Evolutionary conservation across 2,329 filamentous ascomycete genomes (phyloP).

Genomic region (Calonectria naviculata): DNA sequence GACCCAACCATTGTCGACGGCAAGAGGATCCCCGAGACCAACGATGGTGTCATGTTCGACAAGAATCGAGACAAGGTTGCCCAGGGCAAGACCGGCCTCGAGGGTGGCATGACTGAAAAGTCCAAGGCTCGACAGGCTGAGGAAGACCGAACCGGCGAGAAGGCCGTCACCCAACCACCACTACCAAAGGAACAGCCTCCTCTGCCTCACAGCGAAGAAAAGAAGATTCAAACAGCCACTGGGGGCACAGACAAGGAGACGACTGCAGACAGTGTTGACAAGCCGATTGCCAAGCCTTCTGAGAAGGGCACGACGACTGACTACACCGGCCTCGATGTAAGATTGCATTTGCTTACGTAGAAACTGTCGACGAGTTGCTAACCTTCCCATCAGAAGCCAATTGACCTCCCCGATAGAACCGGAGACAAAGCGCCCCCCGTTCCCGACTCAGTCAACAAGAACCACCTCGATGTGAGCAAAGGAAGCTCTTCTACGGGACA

Average conservation of each 20-base stretch:
- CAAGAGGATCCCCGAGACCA: constrained; percentile 70
- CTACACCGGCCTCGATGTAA: constrained; percentile 51
- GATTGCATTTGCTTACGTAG: background rate
- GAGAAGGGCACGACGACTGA: constrained; percentile 52
- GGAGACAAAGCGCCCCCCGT: constrained; percentile 79
- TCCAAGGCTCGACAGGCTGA: constrained; percentile 78
- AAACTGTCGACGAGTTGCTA: constrained; percentile 16
- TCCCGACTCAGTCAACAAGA: constrained; percentile 73
- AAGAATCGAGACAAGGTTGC: constrained; percentile 80
- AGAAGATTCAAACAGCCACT: constrained; percentile 66
- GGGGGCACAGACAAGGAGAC: constrained; percentile 51
- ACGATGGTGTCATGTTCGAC: constrained; percentile 94
- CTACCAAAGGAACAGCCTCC: constrained; percentile 88
- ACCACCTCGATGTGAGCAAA: constrained; percentile 65
- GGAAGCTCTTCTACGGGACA: constrained; percentile 10
- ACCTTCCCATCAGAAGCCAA: constrained; percentile 74
- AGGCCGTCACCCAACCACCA: constrained; percentile 79
- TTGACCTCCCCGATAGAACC: constrained; percentile 81
- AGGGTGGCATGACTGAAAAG: constrained; percentile 90
- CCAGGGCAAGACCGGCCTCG: constrained; percentile 87
- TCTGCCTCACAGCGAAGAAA: constrained; percentile 82
- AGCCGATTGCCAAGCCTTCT: constrained; percentile 40
- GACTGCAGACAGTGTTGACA: background rate
- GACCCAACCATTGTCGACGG: constrained; percentile 68
- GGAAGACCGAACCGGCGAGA: constrained; percentile 74